Conservation (phyloP, 257 asterid species). For the Solanum paucissectum region DNA sequence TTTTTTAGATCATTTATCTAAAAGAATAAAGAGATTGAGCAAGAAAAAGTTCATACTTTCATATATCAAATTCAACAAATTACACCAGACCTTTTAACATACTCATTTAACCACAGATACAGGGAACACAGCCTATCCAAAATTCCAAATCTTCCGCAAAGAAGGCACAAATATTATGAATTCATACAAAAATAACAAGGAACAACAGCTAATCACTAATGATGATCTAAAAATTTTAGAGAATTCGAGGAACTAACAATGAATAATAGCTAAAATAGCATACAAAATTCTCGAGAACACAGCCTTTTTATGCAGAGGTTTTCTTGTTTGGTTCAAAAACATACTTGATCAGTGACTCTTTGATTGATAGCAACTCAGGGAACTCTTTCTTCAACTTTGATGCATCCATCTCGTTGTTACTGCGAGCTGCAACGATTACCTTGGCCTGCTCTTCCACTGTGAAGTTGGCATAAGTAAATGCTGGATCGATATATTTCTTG, state of each 20-base stretch:
- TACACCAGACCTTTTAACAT: neutral
- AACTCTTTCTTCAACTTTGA: conserved; percentile 15
- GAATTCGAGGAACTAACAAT: neutral
- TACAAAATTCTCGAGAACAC: neutral
- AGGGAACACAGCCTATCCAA: neutral
- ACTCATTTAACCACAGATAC: neutral
- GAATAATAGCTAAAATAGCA: neutral
- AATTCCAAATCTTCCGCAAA: neutral
- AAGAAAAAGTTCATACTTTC: neutral
- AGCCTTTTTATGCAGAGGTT: neutral
- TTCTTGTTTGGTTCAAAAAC: conserved; percentile 16
- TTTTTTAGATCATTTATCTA: neutral
- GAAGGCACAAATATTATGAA: neutral
- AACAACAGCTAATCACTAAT: neutral
- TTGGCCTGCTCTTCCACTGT: conserved; percentile 14
- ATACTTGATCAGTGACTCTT: conserved; percentile 10
- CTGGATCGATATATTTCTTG: conserved; percentile 6
- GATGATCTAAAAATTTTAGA: neutral
- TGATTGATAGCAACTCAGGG: conserved; percentile 6
- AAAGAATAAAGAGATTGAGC: neutral
- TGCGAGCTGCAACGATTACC: conserved; percentile 13
- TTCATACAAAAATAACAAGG: neutral
- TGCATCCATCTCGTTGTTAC: conserved; percentile 18
- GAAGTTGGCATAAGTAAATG: conserved; percentile 10
- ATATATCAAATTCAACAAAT: neutral